These are phyloP conservation scores for Phytophthora hybrid DNA, from an alignment of 352 stramenopile genomes.

Conservation along the genomic window DNA sequence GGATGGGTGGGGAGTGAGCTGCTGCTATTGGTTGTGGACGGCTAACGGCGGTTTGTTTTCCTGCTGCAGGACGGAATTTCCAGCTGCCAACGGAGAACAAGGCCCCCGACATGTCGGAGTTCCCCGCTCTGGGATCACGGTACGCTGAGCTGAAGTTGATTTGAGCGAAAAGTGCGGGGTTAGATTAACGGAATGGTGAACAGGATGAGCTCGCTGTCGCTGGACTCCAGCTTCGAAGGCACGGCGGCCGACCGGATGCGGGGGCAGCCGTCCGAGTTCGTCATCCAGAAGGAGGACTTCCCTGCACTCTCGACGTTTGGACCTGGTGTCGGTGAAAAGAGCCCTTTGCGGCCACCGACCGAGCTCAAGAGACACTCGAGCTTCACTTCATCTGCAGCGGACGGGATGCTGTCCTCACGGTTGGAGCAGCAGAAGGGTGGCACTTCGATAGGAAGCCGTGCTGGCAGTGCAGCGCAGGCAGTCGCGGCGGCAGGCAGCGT, in stretches of 20 bases:
- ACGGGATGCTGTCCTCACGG: constrained; percentile 64
- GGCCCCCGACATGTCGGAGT: constrained; percentile 86
- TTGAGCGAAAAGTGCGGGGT: neutral
- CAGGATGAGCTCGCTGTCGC: constrained; percentile 69
- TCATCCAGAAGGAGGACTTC: constrained; percentile 91
- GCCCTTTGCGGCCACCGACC: constrained; percentile 42
- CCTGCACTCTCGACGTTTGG: constrained; percentile 81
- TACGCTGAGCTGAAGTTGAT: constrained; percentile 20
- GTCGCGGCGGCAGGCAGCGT: constrained; percentile 38
- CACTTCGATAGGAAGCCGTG: constrained; percentile 70
- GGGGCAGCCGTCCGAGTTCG: constrained; percentile 76
- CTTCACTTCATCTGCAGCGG: constrained; percentile 73
- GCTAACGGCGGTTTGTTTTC: constrained; percentile 32
- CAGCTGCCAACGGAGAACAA: constrained; percentile 68
- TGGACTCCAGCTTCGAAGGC: constrained; percentile 61
- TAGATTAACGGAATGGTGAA: neutral
- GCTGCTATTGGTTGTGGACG: constrained; percentile 7
- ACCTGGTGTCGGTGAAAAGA: constrained; percentile 58
- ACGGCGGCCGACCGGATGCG: constrained; percentile 44
- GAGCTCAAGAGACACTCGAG: constrained; percentile 76
- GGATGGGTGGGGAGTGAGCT: neutral
- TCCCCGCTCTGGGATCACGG: constrained; percentile 75
- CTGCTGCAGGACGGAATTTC: constrained; percentile 57
- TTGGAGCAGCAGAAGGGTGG: constrained; percentile 51
- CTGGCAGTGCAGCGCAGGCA: constrained; percentile 19